These are phyloP conservation scores for Epichloe amarillans DNA, from an alignment of 2,329 filamentous ascomycete species.

Conservation along the genomic window DNA sequence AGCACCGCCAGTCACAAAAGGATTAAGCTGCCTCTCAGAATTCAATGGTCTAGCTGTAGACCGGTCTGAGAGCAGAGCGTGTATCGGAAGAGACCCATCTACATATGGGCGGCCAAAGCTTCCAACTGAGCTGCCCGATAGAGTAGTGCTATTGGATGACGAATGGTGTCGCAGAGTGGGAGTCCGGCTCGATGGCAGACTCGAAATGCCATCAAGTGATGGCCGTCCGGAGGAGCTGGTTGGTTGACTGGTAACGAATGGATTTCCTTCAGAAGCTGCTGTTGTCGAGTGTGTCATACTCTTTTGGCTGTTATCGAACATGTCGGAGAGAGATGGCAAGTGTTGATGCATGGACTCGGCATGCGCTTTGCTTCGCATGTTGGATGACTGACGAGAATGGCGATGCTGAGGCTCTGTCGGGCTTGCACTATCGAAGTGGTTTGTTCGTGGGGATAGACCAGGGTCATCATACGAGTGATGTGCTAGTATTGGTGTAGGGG, in stretches of 20 bases:
- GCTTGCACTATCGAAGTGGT: constrained; percentile 22
- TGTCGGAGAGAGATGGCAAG: constrained; percentile 34
- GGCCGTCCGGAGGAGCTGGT: constrained; percentile 8
- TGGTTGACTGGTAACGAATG: not conserved
- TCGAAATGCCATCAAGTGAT: constrained; percentile 14
- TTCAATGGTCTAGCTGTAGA: constrained; percentile 10
- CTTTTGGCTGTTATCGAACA: constrained; percentile 26
- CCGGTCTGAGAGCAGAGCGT: constrained; percentile 35
- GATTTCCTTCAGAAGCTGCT: constrained; percentile 3
- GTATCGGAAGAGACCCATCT: constrained; percentile 40
- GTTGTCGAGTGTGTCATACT: constrained; percentile 9
- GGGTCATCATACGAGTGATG: constrained; percentile 28
- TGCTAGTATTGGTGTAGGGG: constrained; percentile 22
- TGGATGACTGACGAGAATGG: constrained; percentile 14
- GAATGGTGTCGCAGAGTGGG: constrained; percentile 33
- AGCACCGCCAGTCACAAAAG: not conserved
- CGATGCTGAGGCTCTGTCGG: constrained; percentile 15
- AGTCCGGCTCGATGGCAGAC: constrained; percentile 15
- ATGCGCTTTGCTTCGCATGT: constrained; percentile 14
- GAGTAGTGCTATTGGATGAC: constrained; percentile 29
- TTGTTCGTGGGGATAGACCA: constrained; percentile 28
- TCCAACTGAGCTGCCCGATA: constrained; percentile 25
- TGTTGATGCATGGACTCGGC: constrained; percentile 18
- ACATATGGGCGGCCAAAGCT: constrained; percentile 28
- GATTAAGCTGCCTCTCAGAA: constrained; percentile 8